These are phyloP conservation scores for Colletotrichum chlorophyti DNA, from an alignment of 2,329 filamentous ascomycete genomes.

Conservation along the genomic window DNA sequence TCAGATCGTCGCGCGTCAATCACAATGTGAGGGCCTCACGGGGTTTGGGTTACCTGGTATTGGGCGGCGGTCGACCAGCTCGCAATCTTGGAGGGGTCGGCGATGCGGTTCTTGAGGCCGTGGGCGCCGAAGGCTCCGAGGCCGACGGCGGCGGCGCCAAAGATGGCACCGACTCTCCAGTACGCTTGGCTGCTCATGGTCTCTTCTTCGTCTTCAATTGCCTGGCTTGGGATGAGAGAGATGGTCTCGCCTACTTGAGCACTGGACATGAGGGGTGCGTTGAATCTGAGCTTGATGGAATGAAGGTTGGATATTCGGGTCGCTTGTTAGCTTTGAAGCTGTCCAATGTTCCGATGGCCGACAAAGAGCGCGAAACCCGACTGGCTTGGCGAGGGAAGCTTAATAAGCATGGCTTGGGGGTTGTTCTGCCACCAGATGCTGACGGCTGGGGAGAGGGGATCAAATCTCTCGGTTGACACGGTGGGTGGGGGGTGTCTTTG, in stretches of 20 bases:
- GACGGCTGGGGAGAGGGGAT: too few species aligned
- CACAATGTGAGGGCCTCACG: not conserved
- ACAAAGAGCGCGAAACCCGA: not conserved
- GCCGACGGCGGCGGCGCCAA: conserved; percentile 66
- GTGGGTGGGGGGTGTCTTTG: too few species aligned
- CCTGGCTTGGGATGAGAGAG: not conserved
- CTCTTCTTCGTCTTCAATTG: not conserved
- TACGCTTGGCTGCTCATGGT: conserved; percentile 44
- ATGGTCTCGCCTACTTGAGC: not conserved
- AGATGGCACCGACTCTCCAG: conserved; percentile 68
- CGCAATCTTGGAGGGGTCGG: conserved; percentile 63
- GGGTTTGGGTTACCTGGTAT: conserved; percentile 60
- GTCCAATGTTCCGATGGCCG: not conserved
- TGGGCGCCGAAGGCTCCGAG: conserved; percentile 74
- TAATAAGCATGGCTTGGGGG: conserved; percentile 1
- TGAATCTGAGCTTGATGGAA: not conserved
- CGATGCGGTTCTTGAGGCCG: conserved; percentile 66
- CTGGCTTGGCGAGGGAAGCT: not conserved
- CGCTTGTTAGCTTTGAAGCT: not conserved
- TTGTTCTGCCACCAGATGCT: too few species aligned
- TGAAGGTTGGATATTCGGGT: not conserved
- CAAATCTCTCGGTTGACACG: too few species aligned
- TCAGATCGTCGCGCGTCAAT: not conserved
- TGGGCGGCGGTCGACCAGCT: conserved; percentile 72
- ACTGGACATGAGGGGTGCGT: conserved; percentile 8